Conservation (phyloP, 805 yeast genomes). For the Pichia pseudocactophila region DNA sequence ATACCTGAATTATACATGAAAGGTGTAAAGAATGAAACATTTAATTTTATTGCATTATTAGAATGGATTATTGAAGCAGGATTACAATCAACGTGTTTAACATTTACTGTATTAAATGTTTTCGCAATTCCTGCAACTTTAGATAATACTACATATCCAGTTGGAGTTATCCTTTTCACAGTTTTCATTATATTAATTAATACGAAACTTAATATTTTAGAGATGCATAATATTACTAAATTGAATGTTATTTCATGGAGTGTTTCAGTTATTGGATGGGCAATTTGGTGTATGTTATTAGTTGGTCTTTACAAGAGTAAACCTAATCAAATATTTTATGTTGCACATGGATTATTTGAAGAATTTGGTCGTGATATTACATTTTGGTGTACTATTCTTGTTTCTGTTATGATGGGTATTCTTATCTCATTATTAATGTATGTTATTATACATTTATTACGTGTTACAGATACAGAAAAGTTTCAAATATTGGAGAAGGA, state of each 20-base stretch:
- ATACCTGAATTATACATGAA: slow-evolving; percentile 81
- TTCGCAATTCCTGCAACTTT: slow-evolving; percentile 63
- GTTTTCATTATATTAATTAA: slow-evolving; percentile 66
- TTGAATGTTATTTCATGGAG: slow-evolving; percentile 55
- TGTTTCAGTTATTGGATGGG: slow-evolving; percentile 78
- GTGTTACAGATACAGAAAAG: slow-evolving; percentile 68
- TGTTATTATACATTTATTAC: slow-evolving; percentile 43
- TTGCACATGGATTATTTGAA: slow-evolving; percentile 53
- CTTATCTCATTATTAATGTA: slow-evolving; percentile 59
- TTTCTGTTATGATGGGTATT: slow-evolving; percentile 48
- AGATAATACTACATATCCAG: slow-evolving; percentile 74
- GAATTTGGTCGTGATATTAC: slow-evolving; percentile 73
- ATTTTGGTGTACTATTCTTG: slow-evolving; percentile 76
- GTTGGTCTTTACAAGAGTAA: slow-evolving; percentile 54
- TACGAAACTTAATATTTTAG: slow-evolving; percentile 70
- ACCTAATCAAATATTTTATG: slow-evolving; percentile 57
- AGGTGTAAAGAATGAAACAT: slow-evolving; percentile 68
- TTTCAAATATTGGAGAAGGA: slow-evolving; percentile 74
- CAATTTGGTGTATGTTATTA: slow-evolving; percentile 71
- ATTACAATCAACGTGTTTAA: slow-evolving; percentile 57
- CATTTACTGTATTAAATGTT: slow-evolving; percentile 54
- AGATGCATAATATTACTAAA: slow-evolving; percentile 68
- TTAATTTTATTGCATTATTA: slow-evolving; percentile 60
- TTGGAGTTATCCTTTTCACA: slow-evolving; percentile 71
- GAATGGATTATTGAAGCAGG: slow-evolving; percentile 77